phyloP scores from a whole-genome alignment of 2,329 filamentous ascomycete genomes.

The Fusarium duplospermum region DNA sequence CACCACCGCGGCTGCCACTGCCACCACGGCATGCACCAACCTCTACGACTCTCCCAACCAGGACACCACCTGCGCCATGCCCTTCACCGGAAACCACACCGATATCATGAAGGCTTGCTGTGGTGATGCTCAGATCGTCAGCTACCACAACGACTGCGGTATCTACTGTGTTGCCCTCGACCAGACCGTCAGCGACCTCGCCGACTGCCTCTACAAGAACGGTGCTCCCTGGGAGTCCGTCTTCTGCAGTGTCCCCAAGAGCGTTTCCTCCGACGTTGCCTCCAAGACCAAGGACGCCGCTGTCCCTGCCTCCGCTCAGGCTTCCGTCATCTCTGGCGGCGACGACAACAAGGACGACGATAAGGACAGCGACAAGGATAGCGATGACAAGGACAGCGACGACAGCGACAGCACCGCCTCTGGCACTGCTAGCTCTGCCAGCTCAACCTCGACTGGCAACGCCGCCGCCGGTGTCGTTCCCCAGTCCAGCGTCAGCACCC shows the following conservation, averaged over 20 bases:
- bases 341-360: constrained; percentile 15
- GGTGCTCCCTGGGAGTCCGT: constrained; percentile 52
- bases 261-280: constrained; percentile 47
- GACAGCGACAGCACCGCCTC: constrained; percentile 10
- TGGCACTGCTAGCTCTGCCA: constrained; percentile 25
- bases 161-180: constrained; percentile 59
- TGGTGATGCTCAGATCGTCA: constrained; percentile 54
- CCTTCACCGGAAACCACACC: constrained; percentile 53
- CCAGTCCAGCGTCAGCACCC: constrained; percentile 44
- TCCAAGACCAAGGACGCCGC: constrained; percentile 42
- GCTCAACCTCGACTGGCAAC: constrained; percentile 26
- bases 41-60: constrained; percentile 57
- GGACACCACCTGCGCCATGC: constrained; percentile 59
- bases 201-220: constrained; percentile 53
- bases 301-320: constrained; percentile 46
- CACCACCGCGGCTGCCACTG: constrained; percentile 17
- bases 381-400: constrained; percentile 19
- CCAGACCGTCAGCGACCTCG: constrained; percentile 46
- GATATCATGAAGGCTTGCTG: constrained; percentile 60
- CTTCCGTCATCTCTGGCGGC: constrained; percentile 46
- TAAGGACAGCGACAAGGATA: constrained; percentile 8
- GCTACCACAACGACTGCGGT: constrained; percentile 61
- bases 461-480: constrained; percentile 36
- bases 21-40: constrained; percentile 28
- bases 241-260: constrained; percentile 55